Conservation (phyloP, 164 flowering plant genomes). For the Chimonanthus praecox region DNA sequence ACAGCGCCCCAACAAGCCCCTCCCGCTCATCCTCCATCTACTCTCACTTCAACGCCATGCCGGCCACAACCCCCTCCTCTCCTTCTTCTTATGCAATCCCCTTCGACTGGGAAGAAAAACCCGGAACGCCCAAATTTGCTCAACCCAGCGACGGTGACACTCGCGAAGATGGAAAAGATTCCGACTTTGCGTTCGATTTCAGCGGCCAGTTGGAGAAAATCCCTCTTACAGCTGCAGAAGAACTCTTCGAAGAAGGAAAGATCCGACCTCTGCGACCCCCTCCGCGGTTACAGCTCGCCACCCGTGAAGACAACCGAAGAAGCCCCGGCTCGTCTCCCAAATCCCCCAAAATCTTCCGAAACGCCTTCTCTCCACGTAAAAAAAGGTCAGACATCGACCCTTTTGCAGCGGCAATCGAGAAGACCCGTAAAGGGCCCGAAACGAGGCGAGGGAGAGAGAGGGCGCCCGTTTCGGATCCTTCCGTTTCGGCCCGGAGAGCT, state of each 20-base stretch:
- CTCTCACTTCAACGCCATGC: conserved; percentile 9
- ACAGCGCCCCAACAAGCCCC: conserved; percentile 44
- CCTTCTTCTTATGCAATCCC: conserved; percentile 23
- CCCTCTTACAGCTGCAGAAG: conserved; percentile 49
- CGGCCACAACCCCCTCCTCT: neutral
- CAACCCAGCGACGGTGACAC: neutral
- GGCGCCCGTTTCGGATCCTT: conserved; percentile 4
- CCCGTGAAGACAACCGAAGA: neutral
- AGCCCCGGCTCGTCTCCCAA: conserved; percentile 17
- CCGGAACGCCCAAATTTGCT: conserved; percentile 35
- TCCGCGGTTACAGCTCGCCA: conserved; percentile 22
- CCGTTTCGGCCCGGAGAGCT: conserved; percentile 33
- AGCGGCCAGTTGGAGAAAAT: conserved; percentile 30
- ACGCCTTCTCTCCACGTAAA: conserved; percentile 35
- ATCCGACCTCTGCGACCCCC: conserved; percentile 51
- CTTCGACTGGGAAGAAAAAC: conserved; percentile 43
- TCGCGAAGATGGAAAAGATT: conserved; percentile 8
- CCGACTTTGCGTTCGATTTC: conserved; percentile 62
- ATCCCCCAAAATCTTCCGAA: conserved; percentile 28
- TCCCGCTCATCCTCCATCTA: conserved; percentile 17
- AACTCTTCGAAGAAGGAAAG: conserved; percentile 63
- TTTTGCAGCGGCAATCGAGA: conserved; percentile 19
- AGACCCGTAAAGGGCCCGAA: conserved; percentile 14
- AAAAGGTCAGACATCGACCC: conserved; percentile 29
- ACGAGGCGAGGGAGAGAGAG: conserved; percentile 45